phyloP scores from a whole-genome alignment of 2,329 filamentous ascomycete species.

The Phialemonium atrogriseum region DNA sequence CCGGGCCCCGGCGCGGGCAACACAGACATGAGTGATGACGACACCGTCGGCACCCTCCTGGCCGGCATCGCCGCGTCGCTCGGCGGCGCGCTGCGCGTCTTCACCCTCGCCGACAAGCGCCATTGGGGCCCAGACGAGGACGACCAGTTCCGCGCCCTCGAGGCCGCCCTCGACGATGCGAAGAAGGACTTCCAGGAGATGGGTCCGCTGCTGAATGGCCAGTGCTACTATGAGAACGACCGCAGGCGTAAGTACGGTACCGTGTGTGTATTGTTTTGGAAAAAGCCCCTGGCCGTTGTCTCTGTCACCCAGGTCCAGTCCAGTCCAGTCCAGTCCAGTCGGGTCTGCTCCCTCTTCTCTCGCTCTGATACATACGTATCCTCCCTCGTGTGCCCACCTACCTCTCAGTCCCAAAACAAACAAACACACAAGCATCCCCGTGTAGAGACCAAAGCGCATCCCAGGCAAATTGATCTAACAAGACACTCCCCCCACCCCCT shows the following conservation, averaged over 20 bases:
- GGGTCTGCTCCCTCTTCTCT: too few relatives aligned
- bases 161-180: slow-evolving; percentile 48
- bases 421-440: slow-evolving; percentile 1
- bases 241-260: slow-evolving; percentile 43
- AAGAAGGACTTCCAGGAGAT: slow-evolving; percentile 54
- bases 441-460: too few relatives aligned
- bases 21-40: too few relatives aligned
- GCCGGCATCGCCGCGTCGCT: slow-evolving; percentile 48
- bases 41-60: slow-evolving; percentile 50
- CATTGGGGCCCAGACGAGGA: slow-evolving; percentile 52
- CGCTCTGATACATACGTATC: background rate
- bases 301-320: too few relatives aligned
- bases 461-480: too few relatives aligned
- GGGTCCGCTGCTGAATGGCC: slow-evolving; percentile 44
- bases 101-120: slow-evolving; percentile 49
- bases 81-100: slow-evolving; percentile 42
- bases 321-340: too few relatives aligned
- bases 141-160: slow-evolving; percentile 47
- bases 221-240: slow-evolving; percentile 50
- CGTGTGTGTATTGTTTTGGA: too few relatives aligned
- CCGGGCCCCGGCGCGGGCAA: too few relatives aligned
- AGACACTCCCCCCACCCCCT: too few relatives aligned
- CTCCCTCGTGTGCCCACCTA: background rate
- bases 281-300: too few relatives aligned
- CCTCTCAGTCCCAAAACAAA: slow-evolving; percentile 1